These are phyloP conservation scores for Sporisorium sorghi DNA, from an alignment of 1,284 basidiomycete species.

Conservation along the genomic window DNA sequence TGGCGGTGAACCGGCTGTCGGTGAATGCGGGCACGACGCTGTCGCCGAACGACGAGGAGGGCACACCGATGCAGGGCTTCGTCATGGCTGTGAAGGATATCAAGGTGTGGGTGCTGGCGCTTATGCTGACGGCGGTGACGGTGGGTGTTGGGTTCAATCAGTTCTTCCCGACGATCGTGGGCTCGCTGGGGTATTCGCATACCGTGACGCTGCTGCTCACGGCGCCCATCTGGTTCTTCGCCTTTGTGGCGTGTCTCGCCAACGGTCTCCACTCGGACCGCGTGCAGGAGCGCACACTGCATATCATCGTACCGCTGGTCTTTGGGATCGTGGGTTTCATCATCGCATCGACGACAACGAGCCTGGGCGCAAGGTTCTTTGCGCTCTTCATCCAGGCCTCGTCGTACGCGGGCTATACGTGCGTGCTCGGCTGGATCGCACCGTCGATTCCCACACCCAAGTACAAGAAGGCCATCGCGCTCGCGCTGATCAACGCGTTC, in stretches of 20 bases:
- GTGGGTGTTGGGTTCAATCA: slow-evolving; percentile 40
- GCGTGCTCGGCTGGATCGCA: slow-evolving; percentile 55
- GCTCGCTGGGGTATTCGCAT: slow-evolving; percentile 48
- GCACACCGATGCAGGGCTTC: slow-evolving; percentile 72
- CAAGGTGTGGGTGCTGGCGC: slow-evolving; percentile 50
- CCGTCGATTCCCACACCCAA: slow-evolving; percentile 52
- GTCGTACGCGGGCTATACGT: slow-evolving; percentile 52
- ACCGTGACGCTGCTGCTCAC: slow-evolving; percentile 56
- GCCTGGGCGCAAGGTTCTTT: slow-evolving; percentile 49
- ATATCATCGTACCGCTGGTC: slow-evolving; percentile 46
- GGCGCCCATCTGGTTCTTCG: slow-evolving; percentile 56
- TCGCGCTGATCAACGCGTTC: slow-evolving; percentile 69
- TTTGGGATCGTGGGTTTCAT: slow-evolving; percentile 59
- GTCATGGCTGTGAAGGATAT: slow-evolving; percentile 48
- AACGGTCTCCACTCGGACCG: slow-evolving; percentile 60
- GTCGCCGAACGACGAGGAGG: slow-evolving; percentile 56
- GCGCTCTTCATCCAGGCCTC: slow-evolving; percentile 54
- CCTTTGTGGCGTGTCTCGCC: slow-evolving; percentile 50
- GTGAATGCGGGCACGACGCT: slow-evolving; percentile 77
- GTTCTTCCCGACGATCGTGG: slow-evolving; percentile 68
- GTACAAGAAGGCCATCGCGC: slow-evolving; percentile 54
- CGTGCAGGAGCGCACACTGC: slow-evolving; percentile 42
- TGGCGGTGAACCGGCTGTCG: slow-evolving; percentile 51
- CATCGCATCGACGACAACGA: slow-evolving; percentile 45
- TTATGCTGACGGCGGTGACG: slow-evolving; percentile 49